A percentile compares a stretch with the other conserved stretches of the same genome.
These are phyloP conservation scores for Huntiella bhutanensis DNA, from an alignment of 2,329 filamentous ascomycete species.

Conservation along the genomic window DNA sequence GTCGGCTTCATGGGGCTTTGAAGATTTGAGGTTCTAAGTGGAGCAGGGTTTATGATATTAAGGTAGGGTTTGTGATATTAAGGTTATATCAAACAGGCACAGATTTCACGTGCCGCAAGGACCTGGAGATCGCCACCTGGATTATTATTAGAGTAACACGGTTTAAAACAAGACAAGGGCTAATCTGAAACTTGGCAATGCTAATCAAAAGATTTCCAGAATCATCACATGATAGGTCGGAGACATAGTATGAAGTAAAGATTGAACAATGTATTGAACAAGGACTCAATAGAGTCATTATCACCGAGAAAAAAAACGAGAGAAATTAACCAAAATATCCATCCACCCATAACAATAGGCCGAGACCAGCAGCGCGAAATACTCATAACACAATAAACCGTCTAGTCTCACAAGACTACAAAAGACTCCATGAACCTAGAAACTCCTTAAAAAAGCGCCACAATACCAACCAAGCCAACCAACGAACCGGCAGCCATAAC, in stretches of 20 bases:
- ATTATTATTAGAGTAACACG: not conserved
- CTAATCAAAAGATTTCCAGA: no score
- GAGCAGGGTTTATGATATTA: not conserved
- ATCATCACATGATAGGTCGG: no score
- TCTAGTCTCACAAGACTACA: no score
- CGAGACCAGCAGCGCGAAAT: not conserved
- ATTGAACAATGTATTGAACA: not conserved
- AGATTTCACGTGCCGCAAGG: not conserved
- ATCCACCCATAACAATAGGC: no score
- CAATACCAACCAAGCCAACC: conserved; percentile 16
- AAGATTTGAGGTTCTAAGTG: not conserved
- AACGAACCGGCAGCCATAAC: conserved; percentile 14
- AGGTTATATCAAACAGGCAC: not conserved
- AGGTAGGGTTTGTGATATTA: not conserved
- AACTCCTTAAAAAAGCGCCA: conserved; percentile 12
- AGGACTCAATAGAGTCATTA: not conserved
- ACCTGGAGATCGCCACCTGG: not conserved
- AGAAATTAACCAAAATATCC: not conserved
- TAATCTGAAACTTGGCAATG: not conserved
- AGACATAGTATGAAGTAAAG: not conserved
- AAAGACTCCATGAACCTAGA: no score
- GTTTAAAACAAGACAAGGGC: not conserved
- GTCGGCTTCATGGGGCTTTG: not conserved
- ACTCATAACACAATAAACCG: not conserved
- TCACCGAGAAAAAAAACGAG: not conserved